phyloP scores from a whole-genome alignment of 2,329 filamentous ascomycete species.

The Neoscytalidium dimidiatum region DNA sequence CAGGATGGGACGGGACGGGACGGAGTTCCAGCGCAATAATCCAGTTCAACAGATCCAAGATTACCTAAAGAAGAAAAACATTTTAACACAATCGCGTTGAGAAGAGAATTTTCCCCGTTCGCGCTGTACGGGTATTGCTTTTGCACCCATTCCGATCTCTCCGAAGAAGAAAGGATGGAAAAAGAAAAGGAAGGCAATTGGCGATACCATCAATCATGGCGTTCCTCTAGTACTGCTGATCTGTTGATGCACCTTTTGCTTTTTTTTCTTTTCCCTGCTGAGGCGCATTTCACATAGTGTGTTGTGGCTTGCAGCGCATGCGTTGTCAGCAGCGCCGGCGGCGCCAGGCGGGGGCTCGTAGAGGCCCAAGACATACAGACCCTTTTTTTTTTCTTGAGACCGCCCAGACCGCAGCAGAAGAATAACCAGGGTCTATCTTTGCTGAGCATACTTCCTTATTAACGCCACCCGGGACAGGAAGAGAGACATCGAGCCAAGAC shows the following conservation, averaged over 20 bases:
- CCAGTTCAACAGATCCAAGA: neutral
- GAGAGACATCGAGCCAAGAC: neutral
- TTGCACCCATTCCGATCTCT: neutral
- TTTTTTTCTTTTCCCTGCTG: neutral
- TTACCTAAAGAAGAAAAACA: neutral
- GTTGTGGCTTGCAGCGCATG: constrained; percentile 3
- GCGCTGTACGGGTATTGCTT: neutral
- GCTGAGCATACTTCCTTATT: neutral
- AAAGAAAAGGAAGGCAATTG: neutral
- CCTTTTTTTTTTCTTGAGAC: neutral
- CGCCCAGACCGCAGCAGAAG: neutral
- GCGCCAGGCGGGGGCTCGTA: neutral
- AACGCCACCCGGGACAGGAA: constrained; percentile 8
- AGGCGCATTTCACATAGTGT: neutral
- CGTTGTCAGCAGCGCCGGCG: neutral
- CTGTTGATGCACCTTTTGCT: neutral
- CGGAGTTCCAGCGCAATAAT: neutral
- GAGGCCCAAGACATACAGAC: neutral
- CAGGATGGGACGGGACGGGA: neutral
- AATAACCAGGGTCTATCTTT: neutral
- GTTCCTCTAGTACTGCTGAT: neutral
- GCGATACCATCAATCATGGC: neutral
- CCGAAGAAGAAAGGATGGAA: neutral
- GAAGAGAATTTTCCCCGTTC: neutral
- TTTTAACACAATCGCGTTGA: neutral